Percentiles rank a stretch among this genome's conserved stretches.
Evolutionary conservation across 352 stramenopile species (phyloP).

Genomic region (Globisporangium parvum): DNA sequence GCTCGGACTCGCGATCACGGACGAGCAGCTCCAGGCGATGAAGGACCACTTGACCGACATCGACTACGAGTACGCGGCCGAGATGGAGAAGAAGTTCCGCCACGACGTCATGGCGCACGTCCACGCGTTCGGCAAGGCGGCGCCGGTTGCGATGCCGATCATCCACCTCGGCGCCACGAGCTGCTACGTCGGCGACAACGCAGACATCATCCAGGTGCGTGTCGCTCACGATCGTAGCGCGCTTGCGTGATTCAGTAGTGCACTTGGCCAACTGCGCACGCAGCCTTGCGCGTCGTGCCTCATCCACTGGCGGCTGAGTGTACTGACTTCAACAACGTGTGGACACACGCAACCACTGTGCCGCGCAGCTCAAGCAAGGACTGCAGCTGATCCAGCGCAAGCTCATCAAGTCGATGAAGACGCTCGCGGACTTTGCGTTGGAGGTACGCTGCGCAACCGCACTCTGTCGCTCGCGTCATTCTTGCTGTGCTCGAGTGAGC

Average conservation of each 20-base stretch:
- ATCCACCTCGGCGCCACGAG: slow-evolving; percentile 98
- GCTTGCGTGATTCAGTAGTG: not conserved
- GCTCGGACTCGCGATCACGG: slow-evolving; percentile 95
- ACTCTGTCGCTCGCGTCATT: no score
- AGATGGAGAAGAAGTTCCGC: slow-evolving; percentile 98
- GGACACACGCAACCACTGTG: not conserved
- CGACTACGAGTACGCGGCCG: slow-evolving; percentile 95
- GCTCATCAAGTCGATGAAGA: slow-evolving; percentile 95
- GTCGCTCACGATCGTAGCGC: not conserved
- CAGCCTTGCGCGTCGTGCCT: no score
- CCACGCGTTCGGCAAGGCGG: slow-evolving; percentile 96
- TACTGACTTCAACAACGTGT: no score
- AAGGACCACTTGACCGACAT: slow-evolving; percentile 94
- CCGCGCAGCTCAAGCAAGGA: slow-evolving; percentile 86
- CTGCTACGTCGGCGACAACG: slow-evolving; percentile 99
- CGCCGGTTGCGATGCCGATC: slow-evolving; percentile 95
- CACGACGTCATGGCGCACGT: slow-evolving; percentile 99
- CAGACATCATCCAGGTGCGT: slow-evolving; percentile 93
- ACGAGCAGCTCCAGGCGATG: slow-evolving; percentile 98
- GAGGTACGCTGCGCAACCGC: slow-evolving; percentile 11
- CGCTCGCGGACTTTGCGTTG: slow-evolving; percentile 92
- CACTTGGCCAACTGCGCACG: no score
- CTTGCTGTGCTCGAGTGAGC: no score
- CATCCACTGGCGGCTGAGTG: no score
- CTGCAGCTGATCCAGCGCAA: slow-evolving; percentile 95